A percentile compares a stretch with the other conserved stretches of the same genome.
Evolutionary conservation across 352 stramenopile species (phyloP).

Genomic region (Pythium sukuiense): DNA sequence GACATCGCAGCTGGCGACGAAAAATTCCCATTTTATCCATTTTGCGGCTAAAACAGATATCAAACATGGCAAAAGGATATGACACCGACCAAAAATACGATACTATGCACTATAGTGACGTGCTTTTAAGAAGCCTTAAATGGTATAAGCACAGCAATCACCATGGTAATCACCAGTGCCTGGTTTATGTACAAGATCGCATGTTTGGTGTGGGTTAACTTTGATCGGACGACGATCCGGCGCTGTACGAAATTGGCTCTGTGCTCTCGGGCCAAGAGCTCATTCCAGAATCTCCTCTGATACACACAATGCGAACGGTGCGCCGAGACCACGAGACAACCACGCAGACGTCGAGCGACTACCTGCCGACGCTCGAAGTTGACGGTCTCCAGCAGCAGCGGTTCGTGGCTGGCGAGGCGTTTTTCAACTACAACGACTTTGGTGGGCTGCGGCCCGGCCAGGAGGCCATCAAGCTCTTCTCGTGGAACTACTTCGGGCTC

Average conservation of each 20-base stretch:
- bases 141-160: not conserved
- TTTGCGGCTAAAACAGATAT: too few relatives aligned
- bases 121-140: too few relatives aligned
- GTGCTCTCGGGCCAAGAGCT: not conserved
- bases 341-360: not conserved
- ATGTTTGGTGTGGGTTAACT: not conserved
- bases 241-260: not conserved
- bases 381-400: not conserved
- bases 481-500: constrained; percentile 5
- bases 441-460: constrained; percentile 36
- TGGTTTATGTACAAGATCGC: not conserved
- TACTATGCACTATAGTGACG: too few relatives aligned
- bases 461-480: constrained; percentile 15
- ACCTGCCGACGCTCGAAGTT: not conserved
- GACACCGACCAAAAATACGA: too few relatives aligned
- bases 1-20: too few relatives aligned
- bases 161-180: not conserved
- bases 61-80: too few relatives aligned
- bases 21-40: too few relatives aligned
- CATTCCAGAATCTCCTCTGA: not conserved
- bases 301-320: not conserved
- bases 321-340: not conserved
- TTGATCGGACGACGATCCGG: not conserved
- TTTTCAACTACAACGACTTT: constrained; percentile 48
- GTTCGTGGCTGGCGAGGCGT: constrained; percentile 32